Conservation (phyloP, 1,284 basidiomycete species). For the Blastosporella zonata region DNA sequence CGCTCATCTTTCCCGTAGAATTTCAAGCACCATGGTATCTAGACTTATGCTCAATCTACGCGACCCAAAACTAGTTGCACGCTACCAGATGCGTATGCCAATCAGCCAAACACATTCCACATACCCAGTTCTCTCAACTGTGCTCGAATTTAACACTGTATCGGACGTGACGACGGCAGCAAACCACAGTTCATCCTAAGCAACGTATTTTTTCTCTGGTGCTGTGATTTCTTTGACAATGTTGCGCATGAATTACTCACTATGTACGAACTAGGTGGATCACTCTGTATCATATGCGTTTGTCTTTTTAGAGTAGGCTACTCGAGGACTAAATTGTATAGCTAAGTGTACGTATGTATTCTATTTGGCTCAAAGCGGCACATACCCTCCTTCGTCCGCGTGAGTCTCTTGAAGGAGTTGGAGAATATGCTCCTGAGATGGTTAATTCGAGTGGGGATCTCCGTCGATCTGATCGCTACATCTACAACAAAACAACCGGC, state of each 20-base stretch:
- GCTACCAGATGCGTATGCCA: background rate
- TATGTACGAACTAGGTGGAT: background rate
- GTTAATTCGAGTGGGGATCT: too few relatives aligned
- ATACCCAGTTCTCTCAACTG: slow-evolving; percentile 20
- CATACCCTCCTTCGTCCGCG: too few relatives aligned
- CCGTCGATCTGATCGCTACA: too few relatives aligned
- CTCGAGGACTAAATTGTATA: slow-evolving; percentile 2
- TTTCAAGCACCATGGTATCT: slow-evolving; percentile 30
- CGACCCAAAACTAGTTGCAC: slow-evolving; percentile 21
- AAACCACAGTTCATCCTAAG: background rate
- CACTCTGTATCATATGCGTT: slow-evolving; percentile 1
- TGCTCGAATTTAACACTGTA: slow-evolving; percentile 17
- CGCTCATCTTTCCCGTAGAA: slow-evolving; percentile 13
- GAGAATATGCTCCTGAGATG: too few relatives aligned
- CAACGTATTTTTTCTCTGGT: too few relatives aligned
- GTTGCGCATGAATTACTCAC: background rate
- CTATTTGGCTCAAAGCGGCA: background rate
- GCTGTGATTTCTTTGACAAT: too few relatives aligned
- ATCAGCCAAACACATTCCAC: background rate
- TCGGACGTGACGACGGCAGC: slow-evolving; percentile 4
- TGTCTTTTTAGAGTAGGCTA: background rate
- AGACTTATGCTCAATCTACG: slow-evolving; percentile 31
- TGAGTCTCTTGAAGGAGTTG: too few relatives aligned
- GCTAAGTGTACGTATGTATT: background rate
- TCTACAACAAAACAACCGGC: too few relatives aligned